Evolutionary conservation across 495 filamentous ascomycete genomes (phyloP), one percentile per base, ranked within the genome.

Genomic region (Evansstolkia leycettana): DNA sequence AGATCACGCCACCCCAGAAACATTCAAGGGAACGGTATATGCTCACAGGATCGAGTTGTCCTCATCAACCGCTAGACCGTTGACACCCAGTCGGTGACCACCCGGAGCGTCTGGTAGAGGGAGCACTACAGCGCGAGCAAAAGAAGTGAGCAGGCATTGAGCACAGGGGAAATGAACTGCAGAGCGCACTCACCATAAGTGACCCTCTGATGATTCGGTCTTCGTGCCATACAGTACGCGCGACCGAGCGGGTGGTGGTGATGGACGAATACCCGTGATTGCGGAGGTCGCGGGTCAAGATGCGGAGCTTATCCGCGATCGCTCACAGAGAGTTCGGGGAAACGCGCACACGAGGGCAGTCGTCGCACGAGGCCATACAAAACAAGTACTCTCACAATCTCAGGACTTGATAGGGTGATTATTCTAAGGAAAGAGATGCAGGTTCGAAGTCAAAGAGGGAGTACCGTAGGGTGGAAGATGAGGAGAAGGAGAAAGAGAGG

Each of bases 31-130:
- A 33, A 33, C 8, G 7, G 17, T 9, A 8, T 14, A 11, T 32
- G 47, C 80, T 72, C 65, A 94, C 86, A 96, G 71, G 39, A 95
- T 89, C 27, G 80, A 81, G 57, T 84, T 78, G 36, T 82, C 73
- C 40, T 67, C 67, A 59, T 96, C 92, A 23, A 94, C 75, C 29
- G 86, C 81, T 45, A 98, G 70, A 40, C 89, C 86, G 59, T 94
- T 94, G 37, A 96, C 87, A 36, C 90, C 90, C 34, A 96, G 69
- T 48, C 88, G 75, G 64, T 98, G 90, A 36, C 89, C 89, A 36
- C 82, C 84, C 12, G 83, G 77, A 28, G 86, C 84, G 62, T 93
- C 84, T 40, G 87, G 84, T 33, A 90, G 82, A 52, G 93, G 90
- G 44, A 98, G 75, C 60, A 98, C 90, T 98, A 50, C 18, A 30